These are phyloP conservation scores for Lagenidium sp. DNA, from an alignment of 352 stramenopile genomes.

Conservation along the genomic window DNA sequence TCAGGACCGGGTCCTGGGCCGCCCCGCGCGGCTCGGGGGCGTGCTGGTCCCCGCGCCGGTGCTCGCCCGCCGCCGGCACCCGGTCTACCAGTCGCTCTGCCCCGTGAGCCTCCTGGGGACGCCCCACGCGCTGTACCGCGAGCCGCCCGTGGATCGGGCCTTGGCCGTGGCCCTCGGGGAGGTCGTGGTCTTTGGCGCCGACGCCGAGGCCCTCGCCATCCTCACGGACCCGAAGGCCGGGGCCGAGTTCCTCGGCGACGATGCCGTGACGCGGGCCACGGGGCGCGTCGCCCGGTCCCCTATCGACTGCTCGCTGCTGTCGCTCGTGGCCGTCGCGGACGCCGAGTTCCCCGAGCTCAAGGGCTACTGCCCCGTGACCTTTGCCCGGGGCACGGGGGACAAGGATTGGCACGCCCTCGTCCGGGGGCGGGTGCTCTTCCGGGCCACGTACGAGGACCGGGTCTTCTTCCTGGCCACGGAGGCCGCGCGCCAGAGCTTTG, in stretches of 20 bases:
- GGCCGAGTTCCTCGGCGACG: conserved; percentile 23
- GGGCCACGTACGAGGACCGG: conserved; percentile 42
- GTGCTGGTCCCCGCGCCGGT: neutral
- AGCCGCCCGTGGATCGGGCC: conserved; percentile 34
- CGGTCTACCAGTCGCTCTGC: conserved; percentile 38
- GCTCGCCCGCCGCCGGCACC: conserved; percentile 8
- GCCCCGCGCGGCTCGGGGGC: neutral
- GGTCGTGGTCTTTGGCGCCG: conserved; percentile 34
- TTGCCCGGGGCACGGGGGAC: conserved; percentile 20
- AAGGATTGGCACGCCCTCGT: conserved; percentile 36
- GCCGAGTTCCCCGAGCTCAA: conserved; percentile 67
- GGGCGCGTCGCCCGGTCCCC: conserved; percentile 24
- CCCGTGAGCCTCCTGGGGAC: conserved; percentile 38
- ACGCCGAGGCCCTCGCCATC: conserved; percentile 27
- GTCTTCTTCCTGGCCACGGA: conserved; percentile 58
- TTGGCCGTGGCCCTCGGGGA: neutral
- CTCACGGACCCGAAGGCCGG: too few relatives aligned
- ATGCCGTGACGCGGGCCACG: conserved; percentile 20
- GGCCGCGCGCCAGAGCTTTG: conserved; percentile 28
- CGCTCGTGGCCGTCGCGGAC: conserved; percentile 44
- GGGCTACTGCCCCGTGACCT: conserved; percentile 69
- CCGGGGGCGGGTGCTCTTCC: conserved; percentile 51
- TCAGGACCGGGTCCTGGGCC: conserved; percentile 11
- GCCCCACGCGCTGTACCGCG: conserved; percentile 16
- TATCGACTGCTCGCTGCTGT: conserved; percentile 53